Evolutionary conservation across 192 early-diverging fungal species (phyloP), one percentile per base, ranked within the genome.

Genomic region (Spizellomyces sp.): DNA sequence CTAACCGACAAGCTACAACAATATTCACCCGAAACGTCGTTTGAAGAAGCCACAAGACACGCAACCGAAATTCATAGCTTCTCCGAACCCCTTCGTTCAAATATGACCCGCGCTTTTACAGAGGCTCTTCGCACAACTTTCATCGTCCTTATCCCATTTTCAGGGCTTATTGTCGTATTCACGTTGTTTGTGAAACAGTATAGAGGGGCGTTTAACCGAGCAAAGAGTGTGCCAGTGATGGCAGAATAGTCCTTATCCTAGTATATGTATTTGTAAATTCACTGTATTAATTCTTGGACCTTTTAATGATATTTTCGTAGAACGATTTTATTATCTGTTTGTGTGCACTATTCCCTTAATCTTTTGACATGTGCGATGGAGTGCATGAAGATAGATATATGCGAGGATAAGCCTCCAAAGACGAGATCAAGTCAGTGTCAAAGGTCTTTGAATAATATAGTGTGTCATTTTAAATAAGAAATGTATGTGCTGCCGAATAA

Each of bases 181-280:
- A 75, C 77, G n/a, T 55, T 78, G 43, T 66, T 74, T 55, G 69
- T 86, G 17, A 75, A 78, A 68, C 74, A 82, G 69, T 79, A 73
- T 42, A 22, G 61, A 10, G 21, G 67, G 69, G 47, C 60, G 50
- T 63, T 19, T 8, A 43, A 6, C 14, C 17, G 17, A 9, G 59
- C 21, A 42, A n/a, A 22, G 42, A 36, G 27, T 36, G 10, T 42
- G 7, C 68, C 59, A 43, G 58, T 62, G 12, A 47, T 45, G 56
- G 68, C 57, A 14, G 68, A 70, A 47, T 67, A 67, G 27, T 36
- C 0, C 27, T 36, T 36, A 36, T 36, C 3, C 27, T 36, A 36
- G 27, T n/a, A 36, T 36, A 36, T 36, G 27, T 3, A 36, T 36
- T 36, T n/a, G 27, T 36, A 36, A 36, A 36, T 36, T 36, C 27